Conservation (phyloP, 140 eudicot genomes). For the Stevia rebaudiana region DNA sequence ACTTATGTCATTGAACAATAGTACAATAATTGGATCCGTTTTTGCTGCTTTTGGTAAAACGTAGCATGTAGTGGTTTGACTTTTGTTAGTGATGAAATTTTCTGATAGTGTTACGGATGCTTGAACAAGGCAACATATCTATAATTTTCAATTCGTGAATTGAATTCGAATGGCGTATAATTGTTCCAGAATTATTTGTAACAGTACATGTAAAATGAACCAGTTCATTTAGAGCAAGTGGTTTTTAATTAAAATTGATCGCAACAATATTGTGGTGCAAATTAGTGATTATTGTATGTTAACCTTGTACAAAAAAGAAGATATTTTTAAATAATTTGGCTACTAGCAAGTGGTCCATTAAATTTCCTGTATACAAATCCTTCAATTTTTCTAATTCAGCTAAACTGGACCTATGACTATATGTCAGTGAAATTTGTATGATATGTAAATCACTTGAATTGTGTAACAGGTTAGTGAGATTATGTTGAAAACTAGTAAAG, state of each 20-base stretch:
- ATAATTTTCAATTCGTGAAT: not conserved
- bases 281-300: not conserved
- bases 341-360: not conserved
- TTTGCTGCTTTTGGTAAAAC: no score
- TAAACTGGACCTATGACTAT: not conserved
- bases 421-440: not conserved
- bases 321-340: not conserved
- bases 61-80: no score
- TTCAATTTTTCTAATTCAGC: no score
- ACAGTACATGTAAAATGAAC: not conserved
- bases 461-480: not conserved
- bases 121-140: no score
- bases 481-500: not conserved
- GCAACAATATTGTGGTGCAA: not conserved
- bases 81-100: no score
- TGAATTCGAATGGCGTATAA: not conserved
- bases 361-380: not conserved
- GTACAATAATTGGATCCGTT: no score
- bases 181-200: not conserved
- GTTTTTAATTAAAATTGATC: not conserved
- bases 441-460: not conserved
- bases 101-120: no score
- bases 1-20: no score
- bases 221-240: not conserved
- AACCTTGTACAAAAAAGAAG: not conserved